phyloP scores from a whole-genome alignment of 2,329 filamentous ascomycete genomes.

The Fusarium camptoceras region DNA sequence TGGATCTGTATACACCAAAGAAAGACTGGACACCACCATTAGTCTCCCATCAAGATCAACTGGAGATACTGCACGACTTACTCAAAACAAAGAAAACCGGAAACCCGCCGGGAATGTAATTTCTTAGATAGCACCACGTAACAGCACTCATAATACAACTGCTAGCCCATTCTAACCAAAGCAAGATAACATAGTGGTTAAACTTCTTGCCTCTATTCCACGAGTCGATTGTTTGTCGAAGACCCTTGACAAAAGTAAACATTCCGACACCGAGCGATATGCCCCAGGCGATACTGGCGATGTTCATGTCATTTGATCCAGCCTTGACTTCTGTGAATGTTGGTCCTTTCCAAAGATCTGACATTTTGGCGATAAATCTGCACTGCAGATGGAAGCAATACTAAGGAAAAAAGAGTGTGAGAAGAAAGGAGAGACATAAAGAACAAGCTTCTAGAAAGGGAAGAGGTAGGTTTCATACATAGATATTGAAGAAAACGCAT shows the following conservation, averaged over 20 bases:
- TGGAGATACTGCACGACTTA: slow-evolving; percentile 1
- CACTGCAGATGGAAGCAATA: background rate
- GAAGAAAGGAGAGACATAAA: background rate
- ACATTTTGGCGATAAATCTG: slow-evolving; percentile 22
- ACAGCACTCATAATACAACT: slow-evolving; percentile 45
- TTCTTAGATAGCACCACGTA: slow-evolving; percentile 44
- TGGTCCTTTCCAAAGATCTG: slow-evolving; percentile 33
- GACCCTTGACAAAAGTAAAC: slow-evolving; percentile 42
- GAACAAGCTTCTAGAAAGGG: background rate
- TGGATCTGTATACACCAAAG: slow-evolving; percentile 61
- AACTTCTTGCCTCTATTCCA: slow-evolving; percentile 40
- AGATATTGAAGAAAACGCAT: slow-evolving; percentile 28
- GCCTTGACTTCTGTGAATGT: slow-evolving; percentile 27
- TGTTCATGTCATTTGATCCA: slow-evolving; percentile 42
- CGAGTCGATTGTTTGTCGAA: slow-evolving; percentile 40
- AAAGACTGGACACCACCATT: slow-evolving; percentile 22
- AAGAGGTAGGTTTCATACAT: slow-evolving; percentile 14
- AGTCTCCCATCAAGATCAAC: background rate
- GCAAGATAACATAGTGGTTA: slow-evolving; percentile 41
- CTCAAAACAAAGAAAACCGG: slow-evolving; percentile 42
- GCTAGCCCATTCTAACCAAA: slow-evolving; percentile 44
- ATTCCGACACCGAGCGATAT: slow-evolving; percentile 44
- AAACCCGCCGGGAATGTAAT: slow-evolving; percentile 43
- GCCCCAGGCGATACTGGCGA: slow-evolving; percentile 47
- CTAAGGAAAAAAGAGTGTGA: background rate